These are phyloP conservation scores for Macrocybe gigantea DNA, from an alignment of 768 basidiomycete species.

Conservation along the genomic window DNA sequence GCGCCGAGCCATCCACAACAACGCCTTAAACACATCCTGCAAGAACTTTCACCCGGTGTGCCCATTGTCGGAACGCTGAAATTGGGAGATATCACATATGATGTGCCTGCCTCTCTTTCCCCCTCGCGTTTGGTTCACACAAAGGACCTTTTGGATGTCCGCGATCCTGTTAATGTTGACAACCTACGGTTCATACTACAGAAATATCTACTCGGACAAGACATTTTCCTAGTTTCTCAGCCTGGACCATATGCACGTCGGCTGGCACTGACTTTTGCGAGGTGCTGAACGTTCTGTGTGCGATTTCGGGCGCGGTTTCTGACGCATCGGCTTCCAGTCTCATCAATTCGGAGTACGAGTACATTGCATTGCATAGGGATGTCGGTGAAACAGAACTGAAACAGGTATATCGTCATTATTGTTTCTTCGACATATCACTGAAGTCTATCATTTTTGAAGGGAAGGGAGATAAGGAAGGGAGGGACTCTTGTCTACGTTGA, in stretches of 20 bases:
- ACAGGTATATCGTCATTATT: conserved; percentile 29
- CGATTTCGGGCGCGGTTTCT: not conserved
- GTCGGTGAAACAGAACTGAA: conserved; percentile 71
- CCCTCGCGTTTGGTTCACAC: conserved; percentile 45
- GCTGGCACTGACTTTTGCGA: conserved; percentile 58
- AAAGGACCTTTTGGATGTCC: conserved; percentile 40
- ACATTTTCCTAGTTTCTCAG: conserved; percentile 60
- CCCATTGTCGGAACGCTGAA: conserved; percentile 47
- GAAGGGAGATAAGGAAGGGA: conserved; percentile 55
- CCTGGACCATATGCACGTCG: conserved; percentile 64
- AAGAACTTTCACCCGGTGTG: conserved; percentile 33
- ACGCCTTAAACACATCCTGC: conserved; percentile 44
- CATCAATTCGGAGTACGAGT: conserved; percentile 65
- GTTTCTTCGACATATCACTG: not conserved
- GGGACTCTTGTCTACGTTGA: conserved; percentile 65
- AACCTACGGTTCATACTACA: conserved; percentile 63
- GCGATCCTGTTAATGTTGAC: conserved; percentile 46
- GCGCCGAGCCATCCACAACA: conserved; percentile 31
- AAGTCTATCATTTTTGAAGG: conserved; percentile 20
- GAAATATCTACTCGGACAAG: conserved; percentile 63
- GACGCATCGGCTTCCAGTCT: conserved; percentile 27
- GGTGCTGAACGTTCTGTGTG: conserved; percentile 20
- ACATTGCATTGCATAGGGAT: conserved; percentile 61
- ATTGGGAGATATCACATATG: conserved; percentile 50
- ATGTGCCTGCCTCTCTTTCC: conserved; percentile 40